Percentiles rank a stretch among this genome's conserved stretches.
phyloP scores from a whole-genome alignment of 2,329 filamentous ascomycete species.

The Botryotinia globosa region DNA sequence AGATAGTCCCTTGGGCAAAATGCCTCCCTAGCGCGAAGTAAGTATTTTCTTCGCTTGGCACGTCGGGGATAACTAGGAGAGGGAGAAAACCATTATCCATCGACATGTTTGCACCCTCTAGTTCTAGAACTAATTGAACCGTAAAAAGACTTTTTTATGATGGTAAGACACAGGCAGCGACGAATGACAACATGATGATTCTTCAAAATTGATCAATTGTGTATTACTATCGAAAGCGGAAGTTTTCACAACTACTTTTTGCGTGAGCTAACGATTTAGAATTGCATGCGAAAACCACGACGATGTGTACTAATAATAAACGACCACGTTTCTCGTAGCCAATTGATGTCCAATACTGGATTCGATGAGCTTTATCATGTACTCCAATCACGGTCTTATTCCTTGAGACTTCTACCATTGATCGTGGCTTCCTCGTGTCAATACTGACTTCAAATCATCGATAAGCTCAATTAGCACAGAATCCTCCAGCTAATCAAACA shows the following conservation, averaged over 20 bases:
- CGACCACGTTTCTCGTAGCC: not conserved
- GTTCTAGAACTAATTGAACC: not conserved
- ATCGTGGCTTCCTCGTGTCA: not conserved
- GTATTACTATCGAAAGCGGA: not conserved
- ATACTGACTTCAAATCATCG: not conserved
- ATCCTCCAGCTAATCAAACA: not conserved
- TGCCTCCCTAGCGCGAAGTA: not conserved
- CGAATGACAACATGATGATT: not conserved
- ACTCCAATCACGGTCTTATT: not conserved
- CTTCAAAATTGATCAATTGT: not conserved
- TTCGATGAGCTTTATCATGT: not conserved
- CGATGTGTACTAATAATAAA: not conserved
- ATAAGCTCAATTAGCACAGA: not conserved
- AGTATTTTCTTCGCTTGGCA: not conserved
- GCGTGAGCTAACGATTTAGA: not conserved
- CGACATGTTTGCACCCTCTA: not conserved
- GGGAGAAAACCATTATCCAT: not conserved
- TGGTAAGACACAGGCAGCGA: not conserved
- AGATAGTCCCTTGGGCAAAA: too few relatives aligned
- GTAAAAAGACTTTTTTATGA: not conserved
- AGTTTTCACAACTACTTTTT: not conserved
- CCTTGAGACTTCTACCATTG: not conserved
- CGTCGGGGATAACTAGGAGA: not conserved
- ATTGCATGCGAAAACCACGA: slow-evolving; percentile 6
- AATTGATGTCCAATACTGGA: not conserved